Conservation (phyloP, 306 rosid species). For the Abrus pulchellus region DNA sequence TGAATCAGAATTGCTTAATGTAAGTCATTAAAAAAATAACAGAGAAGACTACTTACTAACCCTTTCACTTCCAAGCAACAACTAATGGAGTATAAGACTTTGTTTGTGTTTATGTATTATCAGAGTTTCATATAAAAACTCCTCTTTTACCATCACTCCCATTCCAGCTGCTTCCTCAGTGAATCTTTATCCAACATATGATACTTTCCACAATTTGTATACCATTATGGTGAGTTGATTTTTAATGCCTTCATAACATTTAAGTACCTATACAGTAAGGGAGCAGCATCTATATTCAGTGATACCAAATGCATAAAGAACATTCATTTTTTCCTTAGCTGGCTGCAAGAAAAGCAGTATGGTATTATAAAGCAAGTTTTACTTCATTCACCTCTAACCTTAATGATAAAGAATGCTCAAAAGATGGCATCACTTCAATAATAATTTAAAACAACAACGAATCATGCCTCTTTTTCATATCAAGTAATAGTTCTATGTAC, state of each 20-base stretch:
- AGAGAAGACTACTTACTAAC: constrained; percentile 6
- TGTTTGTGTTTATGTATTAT: constrained; percentile 6
- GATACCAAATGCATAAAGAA: constrained; percentile 11
- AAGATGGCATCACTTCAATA: constrained; percentile 26
- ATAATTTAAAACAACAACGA: constrained; percentile 18
- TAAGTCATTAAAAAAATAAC: constrained; percentile 15
- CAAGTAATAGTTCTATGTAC: constrained; percentile 1
- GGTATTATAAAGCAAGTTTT: neutral
- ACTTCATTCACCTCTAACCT: neutral
- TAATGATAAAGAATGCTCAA: constrained; percentile 11
- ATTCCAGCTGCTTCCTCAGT: neutral
- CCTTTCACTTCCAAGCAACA: constrained; percentile 23
- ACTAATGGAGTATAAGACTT: neutral
- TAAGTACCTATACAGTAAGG: neutral
- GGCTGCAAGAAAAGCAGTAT: neutral
- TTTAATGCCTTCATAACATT: neutral
- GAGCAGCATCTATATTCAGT: neutral
- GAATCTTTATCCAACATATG: constrained; percentile 1
- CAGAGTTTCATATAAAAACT: neutral
- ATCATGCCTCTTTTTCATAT: neutral
- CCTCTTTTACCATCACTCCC: neutral
- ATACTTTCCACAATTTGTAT: neutral
- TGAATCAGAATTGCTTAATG: neutral
- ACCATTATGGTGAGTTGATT: neutral
- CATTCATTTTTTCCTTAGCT: neutral